Percentiles rank a stretch among this genome's conserved stretches.
Evolutionary conservation across 345 rosid genomes (phyloP).

Genomic region (Bretschneidera sinensis): DNA sequence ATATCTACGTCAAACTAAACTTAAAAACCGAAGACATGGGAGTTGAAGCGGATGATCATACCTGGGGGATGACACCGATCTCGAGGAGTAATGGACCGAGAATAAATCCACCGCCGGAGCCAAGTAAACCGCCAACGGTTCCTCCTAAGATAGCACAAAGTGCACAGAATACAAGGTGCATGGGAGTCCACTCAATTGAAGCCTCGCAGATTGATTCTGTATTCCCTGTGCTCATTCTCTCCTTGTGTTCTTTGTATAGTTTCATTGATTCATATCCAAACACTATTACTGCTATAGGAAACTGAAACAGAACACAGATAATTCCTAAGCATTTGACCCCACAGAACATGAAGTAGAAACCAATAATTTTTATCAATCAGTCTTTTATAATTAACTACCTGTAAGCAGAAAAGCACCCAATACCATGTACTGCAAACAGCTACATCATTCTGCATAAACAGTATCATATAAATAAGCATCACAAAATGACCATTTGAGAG

Average conservation of each 20-base stretch:
- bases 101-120: constrained; percentile 96
- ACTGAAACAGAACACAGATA: constrained; percentile 32
- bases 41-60: constrained; percentile 7
- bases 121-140: constrained; percentile 87
- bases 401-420: constrained; percentile 75
- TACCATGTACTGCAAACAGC: constrained; percentile 63
- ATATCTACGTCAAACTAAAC: neutral
- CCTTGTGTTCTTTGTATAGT: constrained; percentile 50
- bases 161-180: constrained; percentile 73
- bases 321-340: neutral
- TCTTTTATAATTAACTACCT: constrained; percentile 39
- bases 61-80: constrained; percentile 97
- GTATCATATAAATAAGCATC: constrained; percentile 4
- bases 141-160: constrained; percentile 84
- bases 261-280: constrained; percentile 70
- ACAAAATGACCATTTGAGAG: neutral
- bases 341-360: neutral
- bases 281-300: constrained; percentile 55
- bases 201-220: constrained; percentile 75
- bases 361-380: too few species aligned
- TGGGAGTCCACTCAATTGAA: constrained; percentile 77
- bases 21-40: neutral
- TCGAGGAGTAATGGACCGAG: constrained; percentile 93
- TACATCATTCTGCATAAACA: constrained; percentile 57
- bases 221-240: constrained; percentile 57